Conservation (phyloP, 2,329 filamentous ascomycete species). For the Fusarium austroafricanum region DNA sequence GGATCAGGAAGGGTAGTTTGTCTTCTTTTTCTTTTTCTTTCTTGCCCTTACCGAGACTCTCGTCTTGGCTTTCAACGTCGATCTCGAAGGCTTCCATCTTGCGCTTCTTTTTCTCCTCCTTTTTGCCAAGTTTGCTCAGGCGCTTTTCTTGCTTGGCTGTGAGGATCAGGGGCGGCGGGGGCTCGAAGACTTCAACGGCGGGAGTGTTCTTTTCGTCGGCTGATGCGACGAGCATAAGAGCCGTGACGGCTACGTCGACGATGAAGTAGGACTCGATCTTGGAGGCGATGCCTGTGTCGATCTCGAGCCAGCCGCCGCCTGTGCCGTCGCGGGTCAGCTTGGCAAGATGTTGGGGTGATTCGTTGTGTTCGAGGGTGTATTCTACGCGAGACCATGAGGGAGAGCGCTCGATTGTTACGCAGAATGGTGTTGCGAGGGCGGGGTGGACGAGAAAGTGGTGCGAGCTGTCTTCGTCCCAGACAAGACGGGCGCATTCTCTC, state of each 20-base stretch:
- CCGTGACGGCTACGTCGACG: slow-evolving; percentile 70
- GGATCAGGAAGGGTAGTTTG: slow-evolving; percentile 62
- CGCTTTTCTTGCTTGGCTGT: slow-evolving; percentile 44
- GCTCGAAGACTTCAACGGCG: slow-evolving; percentile 65
- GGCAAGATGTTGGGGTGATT: slow-evolving; percentile 70
- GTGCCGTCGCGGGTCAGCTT: slow-evolving; percentile 70
- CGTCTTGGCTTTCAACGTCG: slow-evolving; percentile 72
- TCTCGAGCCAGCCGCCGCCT: slow-evolving; percentile 69
- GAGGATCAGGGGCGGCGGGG: slow-evolving; percentile 59
- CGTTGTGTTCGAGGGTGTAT: slow-evolving; percentile 74
- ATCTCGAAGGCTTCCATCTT: slow-evolving; percentile 69
- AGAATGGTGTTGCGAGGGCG: slow-evolving; percentile 71
- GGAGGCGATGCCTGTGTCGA: slow-evolving; percentile 70
- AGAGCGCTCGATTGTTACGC: slow-evolving; percentile 68
- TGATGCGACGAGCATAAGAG: slow-evolving; percentile 69
- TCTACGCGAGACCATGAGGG: slow-evolving; percentile 70
- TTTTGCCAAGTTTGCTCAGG: slow-evolving; percentile 48
- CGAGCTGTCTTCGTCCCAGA: slow-evolving; percentile 74
- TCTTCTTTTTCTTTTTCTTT: slow-evolving; percentile 57
- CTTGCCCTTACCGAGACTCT: slow-evolving; percentile 53
- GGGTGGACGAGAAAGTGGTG: slow-evolving; percentile 73
- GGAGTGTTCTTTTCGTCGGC: slow-evolving; percentile 63
- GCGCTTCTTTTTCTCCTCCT: slow-evolving; percentile 48
- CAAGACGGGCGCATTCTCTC: slow-evolving; percentile 75
- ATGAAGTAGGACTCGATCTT: slow-evolving; percentile 71